These are phyloP conservation scores for Chytriomyces sp. DNA, from an alignment of 192 early-diverging fungal genomes.

Conservation along the genomic window DNA sequence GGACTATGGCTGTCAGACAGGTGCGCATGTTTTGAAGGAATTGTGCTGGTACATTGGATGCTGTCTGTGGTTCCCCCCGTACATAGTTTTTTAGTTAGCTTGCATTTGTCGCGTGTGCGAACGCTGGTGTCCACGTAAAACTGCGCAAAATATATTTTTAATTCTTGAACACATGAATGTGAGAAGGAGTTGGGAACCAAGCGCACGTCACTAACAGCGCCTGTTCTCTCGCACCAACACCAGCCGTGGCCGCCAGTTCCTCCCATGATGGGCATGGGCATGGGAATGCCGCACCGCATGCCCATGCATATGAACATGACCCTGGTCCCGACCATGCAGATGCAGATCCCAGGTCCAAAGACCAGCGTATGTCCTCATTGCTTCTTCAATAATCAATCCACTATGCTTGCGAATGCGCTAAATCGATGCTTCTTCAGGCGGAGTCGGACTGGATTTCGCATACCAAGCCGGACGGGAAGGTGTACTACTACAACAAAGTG, in stretches of 20 bases:
- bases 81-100: neutral
- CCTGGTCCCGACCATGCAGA: neutral
- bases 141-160: too few relatives aligned
- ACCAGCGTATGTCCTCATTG: neutral
- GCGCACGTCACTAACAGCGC: too few relatives aligned
- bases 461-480: slow-evolving; percentile 79
- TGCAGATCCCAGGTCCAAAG: neutral
- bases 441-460: slow-evolving; percentile 72
- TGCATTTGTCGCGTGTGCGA: neutral
- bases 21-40: neutral
- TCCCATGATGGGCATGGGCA: neutral
- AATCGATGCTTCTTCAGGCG: too few relatives aligned
- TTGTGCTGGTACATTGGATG: neutral
- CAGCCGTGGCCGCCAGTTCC: slow-evolving; percentile 7
- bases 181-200: too few relatives aligned
- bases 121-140: neutral
- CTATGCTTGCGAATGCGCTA: too few relatives aligned
- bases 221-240: neutral
- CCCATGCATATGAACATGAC: neutral
- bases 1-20: neutral
- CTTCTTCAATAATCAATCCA: too few relatives aligned
- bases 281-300: neutral
- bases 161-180: too few relatives aligned
- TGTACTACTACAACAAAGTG: slow-evolving; percentile 82
- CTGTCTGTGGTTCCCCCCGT: neutral